Evolutionary conservation across 768 basidiomycete genomes (phyloP).

Genomic region (Tricholoma saponaceum): DNA sequence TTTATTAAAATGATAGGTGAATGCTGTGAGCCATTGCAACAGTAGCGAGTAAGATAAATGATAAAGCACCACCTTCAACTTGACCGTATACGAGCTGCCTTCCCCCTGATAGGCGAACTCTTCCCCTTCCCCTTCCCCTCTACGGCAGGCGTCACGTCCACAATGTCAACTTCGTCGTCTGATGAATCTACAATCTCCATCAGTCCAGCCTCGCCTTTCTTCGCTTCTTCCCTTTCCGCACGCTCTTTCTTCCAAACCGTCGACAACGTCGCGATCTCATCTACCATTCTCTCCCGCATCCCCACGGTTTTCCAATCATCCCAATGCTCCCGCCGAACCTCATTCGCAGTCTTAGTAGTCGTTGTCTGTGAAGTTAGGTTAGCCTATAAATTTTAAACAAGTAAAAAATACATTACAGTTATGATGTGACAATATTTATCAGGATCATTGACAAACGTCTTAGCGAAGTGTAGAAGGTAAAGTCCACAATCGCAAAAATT

Average conservation of each 20-base stretch:
- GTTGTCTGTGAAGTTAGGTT: neutral
- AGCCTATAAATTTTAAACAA: neutral
- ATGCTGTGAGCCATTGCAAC: neutral
- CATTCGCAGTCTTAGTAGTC: conserved; percentile 26
- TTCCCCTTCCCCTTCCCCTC: conserved; percentile 11
- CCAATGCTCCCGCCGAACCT: conserved; percentile 48
- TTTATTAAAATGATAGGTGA: conserved; percentile 5
- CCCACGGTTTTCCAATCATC: conserved; percentile 39
- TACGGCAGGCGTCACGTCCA: conserved; percentile 24
- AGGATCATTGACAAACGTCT: conserved; percentile 70
- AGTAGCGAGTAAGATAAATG: neutral
- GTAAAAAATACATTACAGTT: conserved; percentile 26
- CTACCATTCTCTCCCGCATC: conserved; percentile 42
- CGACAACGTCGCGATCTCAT: conserved; percentile 45
- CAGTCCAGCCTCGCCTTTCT: conserved; percentile 30
- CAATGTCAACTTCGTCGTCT: conserved; percentile 41
- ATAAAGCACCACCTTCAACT: conserved; percentile 1
- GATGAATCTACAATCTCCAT: conserved; percentile 27
- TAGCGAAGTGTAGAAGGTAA: conserved; percentile 84
- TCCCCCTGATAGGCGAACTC: conserved; percentile 2
- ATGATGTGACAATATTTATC: conserved; percentile 47
- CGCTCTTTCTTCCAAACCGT: conserved; percentile 47
- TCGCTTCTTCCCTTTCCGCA: conserved; percentile 32
- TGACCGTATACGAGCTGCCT: conserved; percentile 6
- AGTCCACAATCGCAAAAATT: conserved; percentile 93